phyloP scores from a whole-genome alignment of 2,329 filamentous ascomycete species.

The Aspergillus floridensis region DNA sequence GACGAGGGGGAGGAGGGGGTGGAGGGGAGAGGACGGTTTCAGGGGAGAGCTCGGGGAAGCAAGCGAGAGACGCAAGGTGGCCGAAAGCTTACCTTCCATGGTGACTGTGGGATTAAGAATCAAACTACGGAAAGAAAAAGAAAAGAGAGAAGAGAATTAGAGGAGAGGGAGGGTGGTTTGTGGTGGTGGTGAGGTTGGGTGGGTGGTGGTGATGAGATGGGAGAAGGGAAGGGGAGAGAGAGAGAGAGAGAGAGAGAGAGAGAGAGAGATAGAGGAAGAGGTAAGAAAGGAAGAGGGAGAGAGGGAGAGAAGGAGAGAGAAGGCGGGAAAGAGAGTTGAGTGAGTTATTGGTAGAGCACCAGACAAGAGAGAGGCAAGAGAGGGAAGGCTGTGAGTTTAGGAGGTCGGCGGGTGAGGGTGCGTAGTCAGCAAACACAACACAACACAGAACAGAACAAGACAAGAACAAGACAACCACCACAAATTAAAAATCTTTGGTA shows the following conservation, averaged over 20 bases:
- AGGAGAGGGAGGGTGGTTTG: slow-evolving; percentile 29
- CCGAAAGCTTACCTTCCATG: slow-evolving; percentile 63
- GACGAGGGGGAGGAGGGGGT: background rate
- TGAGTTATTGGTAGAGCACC: slow-evolving; percentile 15
- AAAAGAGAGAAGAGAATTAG: slow-evolving; percentile 20
- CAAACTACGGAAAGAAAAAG: slow-evolving; percentile 34
- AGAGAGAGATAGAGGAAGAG: slow-evolving; percentile 16
- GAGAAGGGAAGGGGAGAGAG: slow-evolving; percentile 28
- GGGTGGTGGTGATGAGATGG: slow-evolving; percentile 36
- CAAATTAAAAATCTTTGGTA: background rate
- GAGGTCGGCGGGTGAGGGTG: slow-evolving; percentile 11
- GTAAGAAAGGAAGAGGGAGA: slow-evolving; percentile 20
- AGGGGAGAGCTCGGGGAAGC: slow-evolving; percentile 14
- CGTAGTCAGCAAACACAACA: slow-evolving; percentile 3
- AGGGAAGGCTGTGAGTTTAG: slow-evolving; percentile 1
- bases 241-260: slow-evolving; percentile 18
- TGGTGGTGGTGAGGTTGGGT: slow-evolving; percentile 28
- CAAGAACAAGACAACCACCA: background rate
- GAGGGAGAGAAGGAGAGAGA: slow-evolving; percentile 20
- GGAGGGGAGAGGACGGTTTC: background rate
- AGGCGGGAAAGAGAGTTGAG: slow-evolving; percentile 20
- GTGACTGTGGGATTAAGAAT: slow-evolving; percentile 42
- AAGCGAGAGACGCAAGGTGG: slow-evolving; percentile 27
- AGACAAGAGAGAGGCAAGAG: slow-evolving; percentile 21
- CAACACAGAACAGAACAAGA: background rate